A percentile compares a stretch with the other conserved stretches of the same genome.
Conservation (phyloP, 2,329 filamentous ascomycete species). For the Talaromyces sp. region DNA sequence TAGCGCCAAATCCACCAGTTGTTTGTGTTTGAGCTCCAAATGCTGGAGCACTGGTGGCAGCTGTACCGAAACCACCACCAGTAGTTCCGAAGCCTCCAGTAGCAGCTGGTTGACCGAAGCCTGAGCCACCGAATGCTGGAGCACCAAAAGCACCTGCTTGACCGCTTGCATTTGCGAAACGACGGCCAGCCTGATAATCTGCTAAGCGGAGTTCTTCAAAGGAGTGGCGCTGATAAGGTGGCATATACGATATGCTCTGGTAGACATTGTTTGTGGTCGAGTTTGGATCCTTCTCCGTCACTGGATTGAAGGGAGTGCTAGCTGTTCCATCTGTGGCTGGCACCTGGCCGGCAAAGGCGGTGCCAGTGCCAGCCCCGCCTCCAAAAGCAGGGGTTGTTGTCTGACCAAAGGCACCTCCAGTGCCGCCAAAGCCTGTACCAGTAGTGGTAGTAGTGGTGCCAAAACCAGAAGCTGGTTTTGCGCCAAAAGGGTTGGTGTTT, state of each 20-base stretch:
- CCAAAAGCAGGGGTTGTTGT: slow-evolving; percentile 34
- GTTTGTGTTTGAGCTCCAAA: slow-evolving; percentile 46
- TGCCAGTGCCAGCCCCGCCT: slow-evolving; percentile 41
- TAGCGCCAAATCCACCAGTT: slow-evolving; percentile 40
- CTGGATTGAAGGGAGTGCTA: slow-evolving; percentile 46
- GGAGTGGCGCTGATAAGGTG: slow-evolving; percentile 73
- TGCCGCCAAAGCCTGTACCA: slow-evolving; percentile 29
- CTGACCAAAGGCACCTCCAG: slow-evolving; percentile 27
- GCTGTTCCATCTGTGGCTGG: slow-evolving; percentile 48
- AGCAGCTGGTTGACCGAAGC: slow-evolving; percentile 44
- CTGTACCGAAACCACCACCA: slow-evolving; percentile 25
- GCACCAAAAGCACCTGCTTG: slow-evolving; percentile 80
- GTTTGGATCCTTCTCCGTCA: slow-evolving; percentile 45
- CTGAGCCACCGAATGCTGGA: slow-evolving; percentile 54
- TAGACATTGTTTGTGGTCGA: slow-evolving; percentile 45
- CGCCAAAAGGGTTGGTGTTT: slow-evolving; percentile 25
- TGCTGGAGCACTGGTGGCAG: slow-evolving; percentile 36
- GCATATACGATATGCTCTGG: slow-evolving; percentile 51
- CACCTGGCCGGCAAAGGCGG: slow-evolving; percentile 42
- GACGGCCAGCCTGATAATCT: slow-evolving; percentile 85
- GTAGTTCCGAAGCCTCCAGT: slow-evolving; percentile 46
- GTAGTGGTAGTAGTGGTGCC: slow-evolving; percentile 24
- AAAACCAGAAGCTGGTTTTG: slow-evolving; percentile 32
- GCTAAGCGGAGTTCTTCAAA: slow-evolving; percentile 76
- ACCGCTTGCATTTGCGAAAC: slow-evolving; percentile 77